Evolutionary conservation across 768 basidiomycete genomes (phyloP).

Genomic region (Imleria badia): DNA sequence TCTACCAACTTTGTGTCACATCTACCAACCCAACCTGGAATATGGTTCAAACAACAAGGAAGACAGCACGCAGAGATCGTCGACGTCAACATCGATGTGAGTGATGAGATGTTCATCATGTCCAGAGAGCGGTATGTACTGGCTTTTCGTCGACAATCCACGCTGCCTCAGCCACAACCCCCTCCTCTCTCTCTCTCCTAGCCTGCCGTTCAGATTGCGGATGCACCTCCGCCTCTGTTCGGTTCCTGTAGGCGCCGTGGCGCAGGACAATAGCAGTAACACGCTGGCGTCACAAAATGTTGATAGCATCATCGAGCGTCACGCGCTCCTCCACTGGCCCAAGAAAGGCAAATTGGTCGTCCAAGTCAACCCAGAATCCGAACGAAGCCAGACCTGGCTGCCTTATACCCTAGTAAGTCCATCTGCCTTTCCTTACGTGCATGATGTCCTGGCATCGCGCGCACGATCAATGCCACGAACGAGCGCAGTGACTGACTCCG

Average conservation of each 20-base stretch:
- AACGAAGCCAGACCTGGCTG: constrained; percentile 40
- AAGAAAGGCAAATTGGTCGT: constrained; percentile 43
- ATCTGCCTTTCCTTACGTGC: no score
- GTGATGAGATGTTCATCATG: constrained; percentile 22
- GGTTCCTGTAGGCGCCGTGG: constrained; percentile 3
- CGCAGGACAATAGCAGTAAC: neutral
- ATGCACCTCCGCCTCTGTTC: constrained; percentile 24
- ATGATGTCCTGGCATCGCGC: no score
- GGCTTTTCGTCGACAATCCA: neutral
- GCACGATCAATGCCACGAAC: neutral
- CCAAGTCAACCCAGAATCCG: constrained; percentile 41
- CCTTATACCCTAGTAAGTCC: constrained; percentile 42
- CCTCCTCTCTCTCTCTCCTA: neutral
- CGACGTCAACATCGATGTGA: constrained; percentile 22
- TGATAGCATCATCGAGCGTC: constrained; percentile 11
- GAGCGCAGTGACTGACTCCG: neutral
- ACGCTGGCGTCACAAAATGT: neutral
- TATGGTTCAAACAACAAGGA: constrained; percentile 29
- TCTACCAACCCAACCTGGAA: constrained; percentile 19
- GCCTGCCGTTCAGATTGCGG: constrained; percentile 13
- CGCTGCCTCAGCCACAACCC: neutral
- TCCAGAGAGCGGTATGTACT: constrained; percentile 17
- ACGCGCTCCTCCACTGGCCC: constrained; percentile 40
- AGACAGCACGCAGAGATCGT: constrained; percentile 18
- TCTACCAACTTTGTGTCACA: constrained; percentile 12